Conservation (phyloP, 1,139 yeast species). For the Pichia sp. region DNA sequence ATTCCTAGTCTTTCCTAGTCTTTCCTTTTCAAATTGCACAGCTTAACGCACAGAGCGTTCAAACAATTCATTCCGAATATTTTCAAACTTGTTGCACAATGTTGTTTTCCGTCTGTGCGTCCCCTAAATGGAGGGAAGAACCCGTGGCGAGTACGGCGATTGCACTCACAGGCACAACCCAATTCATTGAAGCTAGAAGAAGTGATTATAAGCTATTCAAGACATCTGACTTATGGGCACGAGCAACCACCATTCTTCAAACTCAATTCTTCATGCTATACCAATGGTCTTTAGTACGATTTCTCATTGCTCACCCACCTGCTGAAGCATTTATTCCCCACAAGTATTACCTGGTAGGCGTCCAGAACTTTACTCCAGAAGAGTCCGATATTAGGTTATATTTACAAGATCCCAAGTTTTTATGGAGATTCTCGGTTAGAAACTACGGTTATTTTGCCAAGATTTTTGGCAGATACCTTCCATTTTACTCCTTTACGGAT, state of each 20-base stretch:
- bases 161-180: constrained; percentile 7
- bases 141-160: background rate
- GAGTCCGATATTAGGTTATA: background rate
- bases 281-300: background rate
- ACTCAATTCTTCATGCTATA: constrained; percentile 7
- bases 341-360: background rate
- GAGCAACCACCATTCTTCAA: constrained; percentile 7
- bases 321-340: background rate
- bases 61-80: too few species aligned
- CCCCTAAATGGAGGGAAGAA: background rate
- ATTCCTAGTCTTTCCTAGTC: too few species aligned
- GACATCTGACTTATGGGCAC: background rate
- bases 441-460: constrained; percentile 4
- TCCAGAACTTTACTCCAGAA: constrained; percentile 1
- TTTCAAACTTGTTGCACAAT: background rate
- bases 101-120: background rate
- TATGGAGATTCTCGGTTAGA: constrained; percentile 9
- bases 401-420: constrained; percentile 4
- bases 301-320: background rate
- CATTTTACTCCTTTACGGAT: background rate
- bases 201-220: constrained; percentile 1
- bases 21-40: too few species aligned
- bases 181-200: constrained; percentile 9
- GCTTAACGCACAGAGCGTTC: too few species aligned
- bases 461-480: background rate